phyloP scores from a whole-genome alignment of 805 yeast species.

The Monosporozyma siamensis region DNA sequence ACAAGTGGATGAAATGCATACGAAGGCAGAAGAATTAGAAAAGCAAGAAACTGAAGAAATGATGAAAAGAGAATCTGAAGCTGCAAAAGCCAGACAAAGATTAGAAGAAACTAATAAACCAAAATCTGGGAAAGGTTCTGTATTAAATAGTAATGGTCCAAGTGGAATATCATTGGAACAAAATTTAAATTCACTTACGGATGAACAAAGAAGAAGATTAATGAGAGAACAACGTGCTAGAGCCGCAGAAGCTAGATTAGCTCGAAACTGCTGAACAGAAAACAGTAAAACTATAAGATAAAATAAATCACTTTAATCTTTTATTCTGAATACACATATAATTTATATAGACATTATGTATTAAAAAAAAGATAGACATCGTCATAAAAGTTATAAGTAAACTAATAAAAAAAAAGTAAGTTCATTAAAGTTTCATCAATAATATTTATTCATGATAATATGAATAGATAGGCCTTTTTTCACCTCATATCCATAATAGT shows the following conservation, averaged over 20 bases:
- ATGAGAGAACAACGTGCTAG: conserved; percentile 94
- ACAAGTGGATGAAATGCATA: conserved; percentile 39
- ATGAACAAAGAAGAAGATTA: conserved; percentile 62
- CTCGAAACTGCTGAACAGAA: not conserved
- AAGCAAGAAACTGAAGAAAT: conserved; percentile 33
- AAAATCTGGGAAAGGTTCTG: conserved; percentile 33
- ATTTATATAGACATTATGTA: not conserved
- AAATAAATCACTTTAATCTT: too few relatives aligned
- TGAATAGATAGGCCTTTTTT: too few relatives aligned
- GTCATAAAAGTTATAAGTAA: not conserved
- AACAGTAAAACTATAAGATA: too few relatives aligned
- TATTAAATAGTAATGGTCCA: conserved; percentile 18
- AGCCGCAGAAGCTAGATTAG: conserved; percentile 84
- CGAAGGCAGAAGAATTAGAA: conserved; percentile 31
- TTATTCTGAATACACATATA: too few relatives aligned
- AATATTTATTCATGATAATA: too few relatives aligned
- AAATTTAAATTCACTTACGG: conserved; percentile 53
- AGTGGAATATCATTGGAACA: conserved; percentile 24
- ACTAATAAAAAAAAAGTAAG: too few relatives aligned
- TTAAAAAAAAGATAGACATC: not conserved
- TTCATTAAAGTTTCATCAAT: too few relatives aligned
- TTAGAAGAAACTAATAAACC: conserved; percentile 10
- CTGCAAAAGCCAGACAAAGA: conserved; percentile 23
- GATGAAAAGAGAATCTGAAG: conserved; percentile 20
- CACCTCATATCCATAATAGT: too few relatives aligned